phyloP scores from a whole-genome alignment of 1,284 basidiomycete genomes.

The Trametes sp. region DNA sequence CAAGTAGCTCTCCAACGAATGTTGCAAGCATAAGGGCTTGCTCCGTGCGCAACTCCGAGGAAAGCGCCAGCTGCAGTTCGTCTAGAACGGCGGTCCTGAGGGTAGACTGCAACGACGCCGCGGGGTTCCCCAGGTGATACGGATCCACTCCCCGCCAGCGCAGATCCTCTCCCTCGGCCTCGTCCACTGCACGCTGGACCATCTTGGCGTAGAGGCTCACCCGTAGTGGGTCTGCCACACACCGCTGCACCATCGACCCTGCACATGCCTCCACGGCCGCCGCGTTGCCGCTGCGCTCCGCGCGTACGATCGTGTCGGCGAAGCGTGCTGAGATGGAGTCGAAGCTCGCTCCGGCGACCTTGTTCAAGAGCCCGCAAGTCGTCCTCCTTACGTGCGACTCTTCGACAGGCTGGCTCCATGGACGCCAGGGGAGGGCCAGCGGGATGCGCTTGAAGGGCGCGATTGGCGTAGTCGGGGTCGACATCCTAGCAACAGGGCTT shows the following conservation, averaged over 20 bases:
- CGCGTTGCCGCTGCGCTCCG: slow-evolving; percentile 33
- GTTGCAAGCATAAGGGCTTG: slow-evolving; percentile 21
- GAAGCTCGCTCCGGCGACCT: slow-evolving; percentile 33
- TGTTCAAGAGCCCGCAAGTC: slow-evolving; percentile 41
- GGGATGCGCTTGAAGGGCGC: slow-evolving; percentile 19
- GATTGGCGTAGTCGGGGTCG: slow-evolving; percentile 30
- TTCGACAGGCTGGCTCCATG: slow-evolving; percentile 38
- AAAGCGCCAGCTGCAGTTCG: slow-evolving; percentile 23
- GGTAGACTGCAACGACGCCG: slow-evolving; percentile 34
- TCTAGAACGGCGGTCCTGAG: slow-evolving; percentile 27
- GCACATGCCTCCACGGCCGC: slow-evolving; percentile 31
- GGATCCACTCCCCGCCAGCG: slow-evolving; percentile 40
- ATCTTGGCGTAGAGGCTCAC: slow-evolving; percentile 33
- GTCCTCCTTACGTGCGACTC: slow-evolving; percentile 15
- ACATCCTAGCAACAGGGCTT: slow-evolving; percentile 14
- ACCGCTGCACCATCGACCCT: slow-evolving; percentile 32
- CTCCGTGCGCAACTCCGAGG: not conserved
- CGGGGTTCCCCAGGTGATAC: slow-evolving; percentile 35
- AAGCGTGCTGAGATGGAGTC: slow-evolving; percentile 31
- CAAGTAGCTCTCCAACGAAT: slow-evolving; percentile 39
- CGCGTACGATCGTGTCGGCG: slow-evolving; percentile 25
- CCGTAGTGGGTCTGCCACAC: slow-evolving; percentile 29
- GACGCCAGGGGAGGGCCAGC: slow-evolving; percentile 31
- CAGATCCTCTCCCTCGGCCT: slow-evolving; percentile 38
- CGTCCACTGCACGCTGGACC: slow-evolving; percentile 38